Conservation (phyloP, 1,139 yeast species). For the Geotrichum klebahnii region DNA sequence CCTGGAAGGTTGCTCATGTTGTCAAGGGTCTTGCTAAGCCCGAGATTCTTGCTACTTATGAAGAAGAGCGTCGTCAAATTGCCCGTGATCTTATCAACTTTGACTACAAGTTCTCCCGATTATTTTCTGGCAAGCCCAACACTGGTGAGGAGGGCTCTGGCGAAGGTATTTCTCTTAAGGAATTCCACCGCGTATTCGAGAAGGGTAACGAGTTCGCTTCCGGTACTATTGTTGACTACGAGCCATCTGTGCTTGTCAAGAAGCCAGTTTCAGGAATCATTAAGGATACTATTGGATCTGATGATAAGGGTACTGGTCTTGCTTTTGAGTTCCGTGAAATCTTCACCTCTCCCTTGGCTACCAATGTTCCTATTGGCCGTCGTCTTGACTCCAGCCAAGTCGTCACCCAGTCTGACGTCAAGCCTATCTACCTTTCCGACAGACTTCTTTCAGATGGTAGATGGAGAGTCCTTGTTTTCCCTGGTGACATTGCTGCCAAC, state of each 20-base stretch:
- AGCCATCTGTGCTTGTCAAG: slow-evolving; percentile 28
- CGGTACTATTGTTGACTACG: slow-evolving; percentile 40
- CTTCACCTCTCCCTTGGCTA: slow-evolving; percentile 28
- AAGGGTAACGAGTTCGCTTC: slow-evolving; percentile 39
- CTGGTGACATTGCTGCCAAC: slow-evolving; percentile 31
- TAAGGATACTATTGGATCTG: slow-evolving; percentile 2
- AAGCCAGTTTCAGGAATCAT: slow-evolving; percentile 20
- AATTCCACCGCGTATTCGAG: slow-evolving; percentile 35
- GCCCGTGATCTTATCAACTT: slow-evolving; percentile 41
- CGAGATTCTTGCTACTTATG: slow-evolving; percentile 38
- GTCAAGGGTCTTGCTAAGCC: slow-evolving; percentile 35
- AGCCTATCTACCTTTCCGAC: slow-evolving; percentile 34
- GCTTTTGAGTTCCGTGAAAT: slow-evolving; percentile 13
- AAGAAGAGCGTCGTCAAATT: slow-evolving; percentile 37
- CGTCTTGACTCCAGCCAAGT: slow-evolving; percentile 34
- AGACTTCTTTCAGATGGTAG: slow-evolving; percentile 35
- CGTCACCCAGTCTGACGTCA: slow-evolving; percentile 35
- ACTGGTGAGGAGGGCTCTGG: slow-evolving; percentile 28
- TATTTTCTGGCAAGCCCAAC: slow-evolving; percentile 40
- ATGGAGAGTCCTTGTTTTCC: slow-evolving; percentile 36
- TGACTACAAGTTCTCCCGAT: slow-evolving; percentile 38
- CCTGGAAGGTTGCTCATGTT: slow-evolving; percentile 42
- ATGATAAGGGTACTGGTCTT: slow-evolving; percentile 8
- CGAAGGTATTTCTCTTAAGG: slow-evolving; percentile 38
- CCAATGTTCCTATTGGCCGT: slow-evolving; percentile 36